Evolutionary conservation across 495 filamentous ascomycete species (phyloP), one percentile per base, ranked within the genome.

Genomic region (Penicillium bovifimosum): DNA sequence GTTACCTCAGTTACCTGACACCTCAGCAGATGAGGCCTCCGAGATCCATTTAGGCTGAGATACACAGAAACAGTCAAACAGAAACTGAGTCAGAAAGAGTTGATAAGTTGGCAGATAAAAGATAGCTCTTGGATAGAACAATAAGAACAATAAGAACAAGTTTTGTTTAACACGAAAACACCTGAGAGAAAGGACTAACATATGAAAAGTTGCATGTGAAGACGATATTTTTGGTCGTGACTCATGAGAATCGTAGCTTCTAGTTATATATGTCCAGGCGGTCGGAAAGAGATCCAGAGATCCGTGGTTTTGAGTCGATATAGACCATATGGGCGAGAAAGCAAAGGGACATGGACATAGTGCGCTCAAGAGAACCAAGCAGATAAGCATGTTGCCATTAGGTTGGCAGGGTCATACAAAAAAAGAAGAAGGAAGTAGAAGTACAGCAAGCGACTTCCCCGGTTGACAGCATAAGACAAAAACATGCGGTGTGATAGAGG

Each of bases 221-320:
- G 17, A 10, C 46, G 43, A 47, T 60, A 52, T 56, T 49, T 62
- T 55, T 63, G 44, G 45, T 65, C 62, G 31, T 65, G 57, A 55
- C 60, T 65, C 62, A 50, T 65, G 50, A 54, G 39, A 60, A 56
- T 65, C 62, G 55, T 63, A 54, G 50, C 60, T 60, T 63, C 60
- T 63, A n/a, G n/a, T n/a, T n/a, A 61, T 63, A 47, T 60, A 63
- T 63, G 49, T 55, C 56, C 48, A 41, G 42, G 58, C 40, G 20
- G 18, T 24, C n/a, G 20, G 20, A 24, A 6, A 32, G 28, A 39
- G 6, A 18, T 20, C 41, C 38, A 32, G 28, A 39, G 6, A 18
- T 20, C 41, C 38, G 40, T 50, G 27, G 26, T n/a, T 41, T 31
- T 48, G 44, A 55, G 50, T 61, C 55, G 43, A 41, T 58, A 59